Evolutionary conservation across 2,329 filamentous ascomycete species (phyloP).

Genomic region (Cercospora sesami): DNA sequence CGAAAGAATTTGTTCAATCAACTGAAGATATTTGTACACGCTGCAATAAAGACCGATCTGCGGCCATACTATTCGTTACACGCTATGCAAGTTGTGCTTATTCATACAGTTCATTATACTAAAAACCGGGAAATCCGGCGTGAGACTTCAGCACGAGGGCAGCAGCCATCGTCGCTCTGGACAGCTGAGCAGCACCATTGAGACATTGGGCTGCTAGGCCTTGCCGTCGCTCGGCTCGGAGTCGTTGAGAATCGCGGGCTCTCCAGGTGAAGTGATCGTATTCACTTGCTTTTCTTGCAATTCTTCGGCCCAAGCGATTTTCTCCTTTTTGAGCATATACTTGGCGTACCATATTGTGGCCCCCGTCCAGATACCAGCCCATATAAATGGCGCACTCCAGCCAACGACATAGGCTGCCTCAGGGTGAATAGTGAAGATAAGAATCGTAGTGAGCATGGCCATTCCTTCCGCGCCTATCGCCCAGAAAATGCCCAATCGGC

Average conservation of each 20-base stretch:
- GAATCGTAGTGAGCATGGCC: constrained; percentile 45
- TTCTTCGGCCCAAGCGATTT: constrained; percentile 40
- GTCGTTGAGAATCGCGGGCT: not conserved
- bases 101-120: not conserved
- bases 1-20: not conserved
- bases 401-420: constrained; percentile 53
- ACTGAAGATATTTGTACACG: not conserved
- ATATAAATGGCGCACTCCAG: constrained; percentile 53
- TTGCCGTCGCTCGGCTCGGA: not conserved
- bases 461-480: constrained; percentile 47
- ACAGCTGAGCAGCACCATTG: not conserved
- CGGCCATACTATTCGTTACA: not conserved
- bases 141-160: not conserved
- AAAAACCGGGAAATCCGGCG: not conserved
- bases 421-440: constrained; percentile 50
- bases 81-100: not conserved
- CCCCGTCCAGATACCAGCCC: constrained; percentile 51
- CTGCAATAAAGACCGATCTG: not conserved
- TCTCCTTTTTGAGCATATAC: constrained; percentile 39
- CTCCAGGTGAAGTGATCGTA: not conserved
- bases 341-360: constrained; percentile 51
- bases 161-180: not conserved
- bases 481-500: constrained; percentile 56
- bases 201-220: not conserved
- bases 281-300: constrained; percentile 31